These are phyloP conservation scores for Boletellus sp. DNA, from an alignment of 768 basidiomycete species.

Conservation along the genomic window DNA sequence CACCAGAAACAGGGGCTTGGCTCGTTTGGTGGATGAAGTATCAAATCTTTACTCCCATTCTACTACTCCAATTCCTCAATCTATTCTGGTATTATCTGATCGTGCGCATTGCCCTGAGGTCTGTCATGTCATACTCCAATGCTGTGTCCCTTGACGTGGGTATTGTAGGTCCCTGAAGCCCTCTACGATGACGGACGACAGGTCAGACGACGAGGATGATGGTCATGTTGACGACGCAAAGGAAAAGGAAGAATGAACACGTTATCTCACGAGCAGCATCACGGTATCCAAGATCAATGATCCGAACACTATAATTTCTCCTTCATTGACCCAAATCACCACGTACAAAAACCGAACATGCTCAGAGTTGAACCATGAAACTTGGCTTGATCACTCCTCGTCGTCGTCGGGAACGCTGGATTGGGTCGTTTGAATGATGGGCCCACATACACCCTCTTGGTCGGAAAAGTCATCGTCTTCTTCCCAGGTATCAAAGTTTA, in stretches of 20 bases:
- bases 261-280: background rate
- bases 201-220: slow-evolving; percentile 77
- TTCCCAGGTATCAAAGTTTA: slow-evolving; percentile 56
- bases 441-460: slow-evolving; percentile 38
- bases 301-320: slow-evolving; percentile 2
- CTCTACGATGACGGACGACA: slow-evolving; percentile 54
- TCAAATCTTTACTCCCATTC: slow-evolving; percentile 73
- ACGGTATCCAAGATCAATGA: slow-evolving; percentile 1
- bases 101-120: slow-evolving; percentile 72
- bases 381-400: background rate
- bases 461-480: slow-evolving; percentile 51
- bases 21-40: slow-evolving; percentile 75
- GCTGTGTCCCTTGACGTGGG: slow-evolving; percentile 7
- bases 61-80: slow-evolving; percentile 78
- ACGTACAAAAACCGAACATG: background rate
- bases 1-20: slow-evolving; percentile 61
- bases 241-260: slow-evolving; percentile 31
- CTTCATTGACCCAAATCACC: slow-evolving; percentile 6
- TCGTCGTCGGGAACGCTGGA: slow-evolving; percentile 1
- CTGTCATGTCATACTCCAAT: slow-evolving; percentile 21
- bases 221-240: slow-evolving; percentile 31
- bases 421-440: slow-evolving; percentile 15
- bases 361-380: background rate
- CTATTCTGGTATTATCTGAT: slow-evolving; percentile 93
- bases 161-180: slow-evolving; percentile 49